Conservation (phyloP, 108 stramenopile species). For the Discostella pseudostelligera region DNA sequence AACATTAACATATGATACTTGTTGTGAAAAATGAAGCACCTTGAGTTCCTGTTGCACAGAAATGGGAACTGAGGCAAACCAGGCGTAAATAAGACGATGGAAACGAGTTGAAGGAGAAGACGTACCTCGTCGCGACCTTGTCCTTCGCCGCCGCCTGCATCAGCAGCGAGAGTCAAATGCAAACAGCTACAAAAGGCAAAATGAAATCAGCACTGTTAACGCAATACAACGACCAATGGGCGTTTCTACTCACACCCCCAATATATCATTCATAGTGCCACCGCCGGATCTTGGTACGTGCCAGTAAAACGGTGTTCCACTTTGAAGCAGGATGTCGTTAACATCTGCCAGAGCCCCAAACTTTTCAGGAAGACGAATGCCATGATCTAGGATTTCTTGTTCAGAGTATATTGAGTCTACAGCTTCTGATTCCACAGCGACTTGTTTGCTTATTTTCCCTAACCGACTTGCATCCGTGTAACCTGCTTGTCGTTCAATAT, state of each 20-base stretch:
- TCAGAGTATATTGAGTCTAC: not conserved
- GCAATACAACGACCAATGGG: not conserved
- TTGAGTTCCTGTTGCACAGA: conserved; percentile 21
- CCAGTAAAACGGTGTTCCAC: conserved; percentile 54
- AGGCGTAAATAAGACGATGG: not conserved
- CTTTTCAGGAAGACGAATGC: conserved; percentile 14
- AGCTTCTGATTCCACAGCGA: not conserved
- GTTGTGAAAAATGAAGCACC: conserved; percentile 28
- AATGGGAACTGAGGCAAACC: not conserved
- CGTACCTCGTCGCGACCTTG: conserved; percentile 28
- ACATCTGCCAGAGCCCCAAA: conserved; percentile 38
- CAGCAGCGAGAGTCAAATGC: conserved; percentile 41
- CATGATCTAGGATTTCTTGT: not conserved
- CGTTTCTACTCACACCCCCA: conserved; percentile 24
- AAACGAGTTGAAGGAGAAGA: not conserved
- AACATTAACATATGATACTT: conserved; percentile 46
- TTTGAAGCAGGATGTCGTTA: conserved; percentile 25
- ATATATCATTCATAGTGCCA: conserved; percentile 52
- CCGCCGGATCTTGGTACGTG: conserved; percentile 54
- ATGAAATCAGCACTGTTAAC: no score
- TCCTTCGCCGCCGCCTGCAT: conserved; percentile 36
- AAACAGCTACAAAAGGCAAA: conserved; percentile 38
- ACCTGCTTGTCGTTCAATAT: not conserved
- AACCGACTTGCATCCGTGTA: not conserved
- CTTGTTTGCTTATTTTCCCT: not conserved